Percentiles rank a stretch among this genome's conserved stretches.
These are phyloP conservation scores for Danielia reshetovae DNA, from an alignment of 805 yeast species.

Conservation along the genomic window DNA sequence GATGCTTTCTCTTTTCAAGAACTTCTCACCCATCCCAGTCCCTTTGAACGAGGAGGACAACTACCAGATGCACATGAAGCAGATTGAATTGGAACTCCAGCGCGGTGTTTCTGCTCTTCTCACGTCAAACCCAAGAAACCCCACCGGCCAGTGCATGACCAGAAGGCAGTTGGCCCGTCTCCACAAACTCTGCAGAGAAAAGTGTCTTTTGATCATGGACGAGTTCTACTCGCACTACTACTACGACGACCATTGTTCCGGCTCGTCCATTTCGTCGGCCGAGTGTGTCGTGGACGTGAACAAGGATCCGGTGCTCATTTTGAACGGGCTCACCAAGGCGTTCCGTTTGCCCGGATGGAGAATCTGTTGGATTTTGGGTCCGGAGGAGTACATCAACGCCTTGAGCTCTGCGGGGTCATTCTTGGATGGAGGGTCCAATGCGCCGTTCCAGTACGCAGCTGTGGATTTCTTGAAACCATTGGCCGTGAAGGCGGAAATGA, in stretches of 20 bases:
- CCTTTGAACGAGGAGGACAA: constrained; percentile 56
- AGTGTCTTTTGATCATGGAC: constrained; percentile 58
- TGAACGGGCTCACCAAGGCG: constrained; percentile 59
- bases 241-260: constrained; percentile 51
- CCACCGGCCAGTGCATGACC: constrained; percentile 54
- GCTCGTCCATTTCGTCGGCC: constrained; percentile 49
- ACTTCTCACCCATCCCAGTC: constrained; percentile 60
- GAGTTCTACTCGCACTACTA: constrained; percentile 59
- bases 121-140: constrained; percentile 61
- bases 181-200: constrained; percentile 50
- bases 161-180: constrained; percentile 43
- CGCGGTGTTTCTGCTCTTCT: constrained; percentile 57
- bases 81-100: constrained; percentile 47
- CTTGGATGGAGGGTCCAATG: constrained; percentile 58
- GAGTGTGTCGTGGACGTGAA: constrained; percentile 51
- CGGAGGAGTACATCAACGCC: constrained; percentile 54
- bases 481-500: constrained; percentile 48
- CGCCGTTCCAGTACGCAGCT: constrained; percentile 60
- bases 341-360: constrained; percentile 65
- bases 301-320: constrained; percentile 53
- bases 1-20: constrained; percentile 59
- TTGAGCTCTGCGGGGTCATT: constrained; percentile 57
- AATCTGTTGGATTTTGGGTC: constrained; percentile 61
- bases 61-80: constrained; percentile 51
- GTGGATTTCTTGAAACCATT: constrained; percentile 48